phyloP scores from a whole-genome alignment of 1,139 yeast species.

The Pneumocystis canis region DNA sequence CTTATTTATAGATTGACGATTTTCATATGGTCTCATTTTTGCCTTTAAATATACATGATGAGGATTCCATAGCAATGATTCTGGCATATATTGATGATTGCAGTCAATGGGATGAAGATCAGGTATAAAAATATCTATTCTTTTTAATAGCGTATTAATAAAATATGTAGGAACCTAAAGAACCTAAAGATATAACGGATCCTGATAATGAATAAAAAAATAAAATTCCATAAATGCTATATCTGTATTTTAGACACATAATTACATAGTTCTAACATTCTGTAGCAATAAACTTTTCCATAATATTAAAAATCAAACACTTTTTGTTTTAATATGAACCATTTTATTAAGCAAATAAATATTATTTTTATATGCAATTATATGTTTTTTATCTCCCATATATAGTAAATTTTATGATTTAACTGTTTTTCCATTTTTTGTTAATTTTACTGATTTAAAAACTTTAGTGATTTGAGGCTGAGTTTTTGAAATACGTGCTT shows the following conservation, averaged over 20 bases:
- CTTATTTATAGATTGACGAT: conserved; percentile 47
- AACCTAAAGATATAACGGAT: conserved; percentile 58
- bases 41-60: conserved; percentile 72
- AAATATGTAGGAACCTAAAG: conserved; percentile 66
- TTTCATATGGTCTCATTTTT: conserved; percentile 97
- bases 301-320: neutral
- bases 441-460: neutral
- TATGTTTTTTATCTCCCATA: neutral
- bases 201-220: conserved; percentile 9
- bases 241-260: neutral
- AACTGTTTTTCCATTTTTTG: neutral
- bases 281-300: neutral
- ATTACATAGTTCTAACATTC: neutral
- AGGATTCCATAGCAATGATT: conserved; percentile 67
- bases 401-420: neutral
- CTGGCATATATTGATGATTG: conserved; percentile 89
- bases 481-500: neutral
- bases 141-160: neutral
- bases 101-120: conserved; percentile 93
- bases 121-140: conserved; percentile 20
- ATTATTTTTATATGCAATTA: neutral
- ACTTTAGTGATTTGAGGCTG: neutral
- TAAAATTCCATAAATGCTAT: neutral
- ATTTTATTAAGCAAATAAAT: neutral
- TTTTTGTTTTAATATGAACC: neutral